Evolutionary conservation across 2,329 filamentous ascomycete genomes (phyloP).

Genomic region (Purpureocillium takamizusanense): DNA sequence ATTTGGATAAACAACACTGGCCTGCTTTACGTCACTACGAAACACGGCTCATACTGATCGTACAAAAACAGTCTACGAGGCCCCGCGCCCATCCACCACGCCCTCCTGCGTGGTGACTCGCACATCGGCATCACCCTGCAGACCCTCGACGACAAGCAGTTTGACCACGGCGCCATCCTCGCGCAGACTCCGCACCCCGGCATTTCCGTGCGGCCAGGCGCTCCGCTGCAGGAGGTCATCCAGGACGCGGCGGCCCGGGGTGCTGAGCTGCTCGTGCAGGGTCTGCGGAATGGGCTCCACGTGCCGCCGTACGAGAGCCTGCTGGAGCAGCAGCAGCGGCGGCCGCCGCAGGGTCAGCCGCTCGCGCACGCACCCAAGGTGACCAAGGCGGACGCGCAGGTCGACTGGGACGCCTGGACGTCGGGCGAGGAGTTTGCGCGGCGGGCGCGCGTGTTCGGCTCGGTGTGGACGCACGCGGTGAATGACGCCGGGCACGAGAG

Average conservation of each 20-base stretch:
- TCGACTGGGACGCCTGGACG: conserved; percentile 49
- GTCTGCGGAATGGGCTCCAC: conserved; percentile 54
- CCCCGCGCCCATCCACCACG: conserved; percentile 77
- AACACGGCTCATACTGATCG: not conserved
- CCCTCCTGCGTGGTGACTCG: conserved; percentile 54
- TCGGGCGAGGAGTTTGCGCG: conserved; percentile 43
- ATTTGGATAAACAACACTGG: no score
- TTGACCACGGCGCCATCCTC: conserved; percentile 73
- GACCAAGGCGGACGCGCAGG: conserved; percentile 48
- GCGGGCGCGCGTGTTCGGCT: conserved; percentile 51
- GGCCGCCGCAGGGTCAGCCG: conserved; percentile 6
- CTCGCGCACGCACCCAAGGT: conserved; percentile 63
- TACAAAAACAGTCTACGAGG: conserved; percentile 58
- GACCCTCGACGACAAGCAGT: conserved; percentile 66
- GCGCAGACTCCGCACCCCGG: conserved; percentile 56
- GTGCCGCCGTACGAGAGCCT: conserved; percentile 46
- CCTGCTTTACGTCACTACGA: no score
- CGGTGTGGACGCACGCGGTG: conserved; percentile 50
- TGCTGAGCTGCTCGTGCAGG: conserved; percentile 59
- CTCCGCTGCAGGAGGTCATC: conserved; percentile 31
- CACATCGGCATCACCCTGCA: conserved; percentile 76
- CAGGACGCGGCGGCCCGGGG: conserved; percentile 53
- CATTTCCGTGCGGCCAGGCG: conserved; percentile 36
- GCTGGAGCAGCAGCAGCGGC: no score
- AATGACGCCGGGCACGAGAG: conserved; percentile 14